Evolutionary conservation across 2,329 filamentous ascomycete species (phyloP).

Genomic region (Exophiala mesophila): DNA sequence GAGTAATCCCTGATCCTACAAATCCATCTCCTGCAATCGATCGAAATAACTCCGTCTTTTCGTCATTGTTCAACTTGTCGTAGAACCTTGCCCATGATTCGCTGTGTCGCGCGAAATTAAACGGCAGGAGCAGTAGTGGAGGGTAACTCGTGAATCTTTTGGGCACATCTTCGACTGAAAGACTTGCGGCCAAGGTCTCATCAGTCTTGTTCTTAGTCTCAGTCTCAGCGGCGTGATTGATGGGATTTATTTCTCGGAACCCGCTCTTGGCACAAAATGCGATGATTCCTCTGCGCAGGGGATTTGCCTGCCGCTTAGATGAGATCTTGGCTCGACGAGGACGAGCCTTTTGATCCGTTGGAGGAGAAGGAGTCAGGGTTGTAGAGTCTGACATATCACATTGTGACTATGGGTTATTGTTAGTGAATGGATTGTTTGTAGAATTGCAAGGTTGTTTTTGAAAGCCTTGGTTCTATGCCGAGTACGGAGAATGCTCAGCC

Average conservation of each 20-base stretch:
- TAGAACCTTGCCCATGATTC: constrained; percentile 31
- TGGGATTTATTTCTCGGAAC: not conserved
- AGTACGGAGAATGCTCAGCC: too few relatives aligned
- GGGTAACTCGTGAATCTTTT: constrained; percentile 53
- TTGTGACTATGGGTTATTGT: too few relatives aligned
- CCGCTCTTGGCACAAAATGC: not conserved
- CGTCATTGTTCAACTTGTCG: constrained; percentile 25
- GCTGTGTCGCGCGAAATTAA: constrained; percentile 39
- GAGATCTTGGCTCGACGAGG: too few relatives aligned
- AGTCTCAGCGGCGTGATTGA: too few relatives aligned
- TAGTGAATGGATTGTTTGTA: too few relatives aligned
- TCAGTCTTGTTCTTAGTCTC: not conserved
- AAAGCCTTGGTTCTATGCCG: too few relatives aligned
- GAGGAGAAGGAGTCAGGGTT: too few relatives aligned
- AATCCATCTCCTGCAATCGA: constrained; percentile 39
- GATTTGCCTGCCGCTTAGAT: constrained; percentile 12
- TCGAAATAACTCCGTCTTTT: constrained; percentile 37
- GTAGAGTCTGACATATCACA: too few relatives aligned
- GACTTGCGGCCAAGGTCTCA: not conserved
- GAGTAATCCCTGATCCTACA: constrained; percentile 39
- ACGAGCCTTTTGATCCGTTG: too few relatives aligned
- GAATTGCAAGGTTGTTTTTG: too few relatives aligned
- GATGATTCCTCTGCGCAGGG: constrained; percentile 11
- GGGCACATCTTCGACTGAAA: constrained; percentile 27
- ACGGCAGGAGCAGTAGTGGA: constrained; percentile 53